Evolutionary conservation across 768 basidiomycete genomes (phyloP), one percentile per base, ranked within the genome.

Genomic region (Termitomyces sp.): DNA sequence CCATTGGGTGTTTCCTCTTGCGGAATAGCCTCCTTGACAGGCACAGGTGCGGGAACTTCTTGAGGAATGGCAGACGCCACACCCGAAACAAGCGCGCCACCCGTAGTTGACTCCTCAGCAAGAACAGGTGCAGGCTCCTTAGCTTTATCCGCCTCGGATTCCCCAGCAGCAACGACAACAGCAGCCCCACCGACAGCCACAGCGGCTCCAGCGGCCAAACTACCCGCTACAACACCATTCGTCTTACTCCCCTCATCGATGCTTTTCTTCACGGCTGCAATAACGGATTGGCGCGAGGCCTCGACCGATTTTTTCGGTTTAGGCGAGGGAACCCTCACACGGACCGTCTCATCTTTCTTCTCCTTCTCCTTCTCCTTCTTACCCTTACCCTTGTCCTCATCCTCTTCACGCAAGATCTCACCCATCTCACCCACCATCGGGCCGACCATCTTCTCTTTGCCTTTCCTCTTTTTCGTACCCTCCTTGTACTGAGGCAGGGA

Each of bases 361-460:
- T 38, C 59, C 24, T 59, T 61, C 43, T 28, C 40, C 32, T 58
- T 18, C 43, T 40, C 38, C 4, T 24, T 26, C 44, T 59, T 48
- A 14, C 5, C 40, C 13, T 50, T 49, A 33, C 45, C 33, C 18
- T 57, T 46, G 18, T 60, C 62, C 24, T 72, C 74, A 4, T 75
- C 76, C 62, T 81, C 83, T 65, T 89, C 87, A 22, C 75, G 69
- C 33, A 88, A 63, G 16, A 84, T 73, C 66, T 90, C 89, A 10
- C 89, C 89, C 80, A 88, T 77, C 72, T 91, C 89, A 18, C 86
- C 86, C 22, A 86, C 71, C 54, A 73, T 75, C 13, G 70, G 71
- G 26, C 68, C 63, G 1, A 58, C 66, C 52, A 60, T 69, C 64
- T 68, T 73, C 68, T 13, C 20, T 38, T 56, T 56, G 14, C 26